Conservation (phyloP, 2,329 filamentous ascomycete genomes). For the Alternaria conjuncta region DNA sequence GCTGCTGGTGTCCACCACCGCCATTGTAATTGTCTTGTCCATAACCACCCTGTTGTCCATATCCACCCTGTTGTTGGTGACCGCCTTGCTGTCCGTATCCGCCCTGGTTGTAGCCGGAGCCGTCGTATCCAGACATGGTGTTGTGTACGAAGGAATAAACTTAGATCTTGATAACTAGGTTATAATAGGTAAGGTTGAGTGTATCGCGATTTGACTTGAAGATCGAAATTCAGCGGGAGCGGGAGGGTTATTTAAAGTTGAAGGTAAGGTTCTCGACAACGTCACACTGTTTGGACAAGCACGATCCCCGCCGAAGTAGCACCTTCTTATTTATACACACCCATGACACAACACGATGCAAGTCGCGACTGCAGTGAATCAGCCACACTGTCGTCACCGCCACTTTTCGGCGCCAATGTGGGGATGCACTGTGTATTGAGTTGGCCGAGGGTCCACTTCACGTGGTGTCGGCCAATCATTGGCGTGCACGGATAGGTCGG, state of each 20-base stretch:
- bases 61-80: not conserved
- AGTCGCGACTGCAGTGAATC: not conserved
- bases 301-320: not conserved
- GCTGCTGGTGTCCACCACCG: slow-evolving; percentile 15
- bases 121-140: slow-evolving; percentile 20
- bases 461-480: slow-evolving; percentile 1
- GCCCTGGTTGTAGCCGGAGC: slow-evolving; percentile 9
- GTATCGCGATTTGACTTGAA: not conserved
- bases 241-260: not conserved
- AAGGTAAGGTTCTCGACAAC: not conserved
- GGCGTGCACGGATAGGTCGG: slow-evolving; percentile 2
- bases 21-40: slow-evolving; percentile 13
- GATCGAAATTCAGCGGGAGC: not conserved
- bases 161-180: not conserved
- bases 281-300: not conserved
- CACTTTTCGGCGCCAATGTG: slow-evolving; percentile 3
- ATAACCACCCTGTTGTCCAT: slow-evolving; percentile 11
- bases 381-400: slow-evolving; percentile 13
- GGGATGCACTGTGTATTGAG: not conserved
- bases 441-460: slow-evolving; percentile 5
- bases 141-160: not conserved
- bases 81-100: not conserved
- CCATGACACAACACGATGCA: not conserved
- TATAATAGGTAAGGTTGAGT: not conserved
- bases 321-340: slow-evolving; percentile 1